Base-by-base conservation (phyloP, 352 stramenopile genomes). In the Phytophthora foliorum region DNA sequence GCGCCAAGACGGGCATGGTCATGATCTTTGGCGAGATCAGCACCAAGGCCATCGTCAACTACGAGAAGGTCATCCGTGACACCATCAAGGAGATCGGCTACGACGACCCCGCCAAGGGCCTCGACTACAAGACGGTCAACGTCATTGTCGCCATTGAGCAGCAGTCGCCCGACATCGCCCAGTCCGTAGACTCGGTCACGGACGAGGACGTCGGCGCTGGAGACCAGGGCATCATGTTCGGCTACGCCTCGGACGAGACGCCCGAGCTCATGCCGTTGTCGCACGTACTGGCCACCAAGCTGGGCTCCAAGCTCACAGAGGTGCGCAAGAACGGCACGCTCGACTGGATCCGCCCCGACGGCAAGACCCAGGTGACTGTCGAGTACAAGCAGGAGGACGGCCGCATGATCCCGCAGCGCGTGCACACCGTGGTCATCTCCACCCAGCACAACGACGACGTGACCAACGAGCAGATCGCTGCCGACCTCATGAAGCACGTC, bases 21-120 rank as follows among this genome's bases (percentile, higher is more conserved):
- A 99, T 99, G 97, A 99, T 99, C 75, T 99, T 99, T 75, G 98
- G 98, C 63, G 98, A 99, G 90, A 99, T 99, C 81, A 99, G 97
- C 66, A 99, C 98, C 57, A 98, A 97, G 72, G 97, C 97, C 55
- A 98, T 97, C 44, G 97, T 99, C 45, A 99, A 99, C 85, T 99
- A 99, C 88, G 98, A 99, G 83, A 97, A 99, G 83, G 91, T 98
- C 45, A 98, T 99, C 69, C 97, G 98, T 57, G 97, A 99, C 74
- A 98, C 97, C 9, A 97, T 99, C 80, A 99, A 99, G 82, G 93
- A 99, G 75, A 99, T 99, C 59, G 98, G 98, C 49, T 99, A 99
- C 86, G 98, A 99, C 77, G 96, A 99, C 80, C 94, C 95, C 4
- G 97, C 96, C 76, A 99, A 99, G 91, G 98, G 98, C 58, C 90